Evolutionary conservation across 805 yeast genomes (phyloP).

Genomic region (Huiozyma sinensis): DNA sequence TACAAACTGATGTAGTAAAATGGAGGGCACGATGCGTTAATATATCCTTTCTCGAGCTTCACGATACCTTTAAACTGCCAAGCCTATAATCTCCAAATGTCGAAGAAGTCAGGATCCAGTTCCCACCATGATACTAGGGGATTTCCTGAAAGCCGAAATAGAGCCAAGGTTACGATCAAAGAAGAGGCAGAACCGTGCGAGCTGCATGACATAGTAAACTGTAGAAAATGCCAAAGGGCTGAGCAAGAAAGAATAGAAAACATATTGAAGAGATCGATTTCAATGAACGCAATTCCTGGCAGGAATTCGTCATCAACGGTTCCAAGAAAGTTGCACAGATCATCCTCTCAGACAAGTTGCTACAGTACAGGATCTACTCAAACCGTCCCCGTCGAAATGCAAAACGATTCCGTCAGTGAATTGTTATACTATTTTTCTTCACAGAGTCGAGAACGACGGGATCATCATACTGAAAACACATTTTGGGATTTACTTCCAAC

Average conservation of each 20-base stretch:
- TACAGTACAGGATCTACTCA: constrained; percentile 8
- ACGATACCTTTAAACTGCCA: too few species aligned
- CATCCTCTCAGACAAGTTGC: constrained; percentile 9
- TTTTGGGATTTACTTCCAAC: constrained; percentile 8
- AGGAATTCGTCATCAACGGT: constrained; percentile 2
- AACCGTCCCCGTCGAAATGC: neutral
- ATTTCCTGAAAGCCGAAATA: neutral
- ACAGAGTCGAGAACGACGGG: neutral
- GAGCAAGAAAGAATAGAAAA: constrained; percentile 1
- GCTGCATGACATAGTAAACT: constrained; percentile 4
- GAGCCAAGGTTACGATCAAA: constrained; percentile 1
- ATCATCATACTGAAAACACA: neutral
- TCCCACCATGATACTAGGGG: neutral
- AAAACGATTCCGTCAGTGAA: constrained; percentile 7
- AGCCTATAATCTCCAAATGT: too few species aligned
- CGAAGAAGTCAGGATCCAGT: too few species aligned
- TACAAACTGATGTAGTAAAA: too few species aligned
- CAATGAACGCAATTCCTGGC: constrained; percentile 7
- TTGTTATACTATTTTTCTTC: constrained; percentile 3
- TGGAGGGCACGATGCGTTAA: too few species aligned
- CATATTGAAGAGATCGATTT: constrained; percentile 8
- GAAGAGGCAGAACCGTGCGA: constrained; percentile 13
- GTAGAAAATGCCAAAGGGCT: constrained; percentile 2
- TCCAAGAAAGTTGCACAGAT: constrained; percentile 4
- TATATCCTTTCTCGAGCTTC: too few species aligned